Conservation (phyloP, 2,329 filamentous ascomycete genomes). For the Sordariomycetes sp. region DNA sequence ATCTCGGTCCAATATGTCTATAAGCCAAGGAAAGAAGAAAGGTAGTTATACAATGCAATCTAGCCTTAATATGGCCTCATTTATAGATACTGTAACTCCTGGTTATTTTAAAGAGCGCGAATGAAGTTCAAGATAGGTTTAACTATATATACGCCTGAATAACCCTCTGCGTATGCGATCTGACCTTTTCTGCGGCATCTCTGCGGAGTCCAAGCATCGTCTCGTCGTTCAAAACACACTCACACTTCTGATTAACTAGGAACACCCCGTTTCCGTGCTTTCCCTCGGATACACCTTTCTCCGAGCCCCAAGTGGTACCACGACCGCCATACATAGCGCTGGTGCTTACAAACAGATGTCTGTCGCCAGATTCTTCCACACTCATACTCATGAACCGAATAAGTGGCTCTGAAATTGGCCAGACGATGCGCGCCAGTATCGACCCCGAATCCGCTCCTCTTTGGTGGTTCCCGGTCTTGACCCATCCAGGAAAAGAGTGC, state of each 20-base stretch:
- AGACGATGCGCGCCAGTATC: conserved; percentile 16
- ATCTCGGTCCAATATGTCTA: too few species aligned
- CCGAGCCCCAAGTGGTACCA: neutral
- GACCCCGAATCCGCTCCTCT: conserved; percentile 16
- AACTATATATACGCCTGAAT: conserved; percentile 10
- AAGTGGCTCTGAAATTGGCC: conserved; percentile 21
- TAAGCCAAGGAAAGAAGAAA: too few species aligned
- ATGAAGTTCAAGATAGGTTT: too few species aligned
- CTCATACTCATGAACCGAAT: conserved; percentile 16
- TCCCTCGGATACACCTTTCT: neutral
- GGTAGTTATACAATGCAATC: too few species aligned
- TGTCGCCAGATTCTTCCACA: conserved; percentile 21
- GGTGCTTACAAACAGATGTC: conserved; percentile 3
- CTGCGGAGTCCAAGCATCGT: neutral
- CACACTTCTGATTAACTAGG: conserved; percentile 1
- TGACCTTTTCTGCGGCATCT: neutral
- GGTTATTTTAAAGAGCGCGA: too few species aligned
- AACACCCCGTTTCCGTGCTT: neutral
- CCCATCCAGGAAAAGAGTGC: conserved; percentile 17
- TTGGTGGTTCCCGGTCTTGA: conserved; percentile 15
- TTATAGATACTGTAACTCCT: too few species aligned
- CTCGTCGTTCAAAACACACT: neutral
- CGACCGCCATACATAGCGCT: conserved; percentile 1
- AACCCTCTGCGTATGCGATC: conserved; percentile 6
- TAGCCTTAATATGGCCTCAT: too few species aligned